Evolutionary conservation across 164 flowering plant genomes (phyloP).

Genomic region (Sextonia rubra): DNA sequence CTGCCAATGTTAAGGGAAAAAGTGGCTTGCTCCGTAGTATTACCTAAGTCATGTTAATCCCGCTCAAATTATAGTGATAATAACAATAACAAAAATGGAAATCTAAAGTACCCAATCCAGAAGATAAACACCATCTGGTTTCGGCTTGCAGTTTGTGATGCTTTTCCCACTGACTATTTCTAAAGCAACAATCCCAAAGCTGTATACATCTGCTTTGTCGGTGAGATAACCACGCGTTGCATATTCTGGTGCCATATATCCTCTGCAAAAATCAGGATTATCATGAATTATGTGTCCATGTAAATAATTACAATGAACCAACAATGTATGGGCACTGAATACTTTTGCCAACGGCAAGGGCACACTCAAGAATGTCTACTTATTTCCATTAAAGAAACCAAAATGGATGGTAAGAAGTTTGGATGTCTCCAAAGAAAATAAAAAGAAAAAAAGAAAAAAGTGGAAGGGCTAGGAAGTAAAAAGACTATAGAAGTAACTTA

Average conservation of each 20-base stretch:
- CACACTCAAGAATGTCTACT: no score
- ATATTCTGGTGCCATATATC: slow-evolving; percentile 67
- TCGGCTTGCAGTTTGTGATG: slow-evolving; percentile 36
- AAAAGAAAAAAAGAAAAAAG: no score
- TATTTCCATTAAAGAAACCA: no score
- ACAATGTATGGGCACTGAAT: neutral
- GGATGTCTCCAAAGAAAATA: neutral
- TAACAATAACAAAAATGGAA: neutral
- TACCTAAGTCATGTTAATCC: neutral
- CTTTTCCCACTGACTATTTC: slow-evolving; percentile 64
- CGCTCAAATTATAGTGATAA: neutral
- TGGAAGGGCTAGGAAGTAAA: no score
- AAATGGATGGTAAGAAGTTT: neutral
- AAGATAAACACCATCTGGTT: slow-evolving; percentile 35
- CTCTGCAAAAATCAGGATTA: slow-evolving; percentile 28
- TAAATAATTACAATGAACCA: neutral
- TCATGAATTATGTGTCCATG: neutral
- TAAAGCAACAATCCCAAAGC: slow-evolving; percentile 54
- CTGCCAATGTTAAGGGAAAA: no score
- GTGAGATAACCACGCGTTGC: slow-evolving; percentile 69
- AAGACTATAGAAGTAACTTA: no score
- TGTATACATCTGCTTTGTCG: slow-evolving; percentile 67
- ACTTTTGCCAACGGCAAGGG: no score
- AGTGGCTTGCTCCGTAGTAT: no score
- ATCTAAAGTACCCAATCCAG: slow-evolving; percentile 49